Percentiles rank a stretch among this genome's conserved stretches.
These are phyloP conservation scores for Cerrena zonata DNA, from an alignment of 1,284 basidiomycete genomes.

Conservation along the genomic window DNA sequence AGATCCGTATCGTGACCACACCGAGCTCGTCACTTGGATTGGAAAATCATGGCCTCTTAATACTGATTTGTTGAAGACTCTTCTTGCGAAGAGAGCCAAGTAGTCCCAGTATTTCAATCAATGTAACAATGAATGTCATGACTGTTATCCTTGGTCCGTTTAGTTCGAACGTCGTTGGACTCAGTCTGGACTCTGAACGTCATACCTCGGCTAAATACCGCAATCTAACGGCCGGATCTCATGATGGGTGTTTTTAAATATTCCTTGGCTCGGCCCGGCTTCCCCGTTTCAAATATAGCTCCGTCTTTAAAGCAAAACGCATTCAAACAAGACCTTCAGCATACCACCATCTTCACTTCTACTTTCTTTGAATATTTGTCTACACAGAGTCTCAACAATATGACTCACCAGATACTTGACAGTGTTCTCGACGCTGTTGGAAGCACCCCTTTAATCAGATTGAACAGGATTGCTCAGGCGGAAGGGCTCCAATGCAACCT, in stretches of 20 bases:
- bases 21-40: conserved; percentile 64
- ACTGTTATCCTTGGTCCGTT: no score
- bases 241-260: not conserved
- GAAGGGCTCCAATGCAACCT: conserved; percentile 87
- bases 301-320: not conserved
- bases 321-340: not conserved
- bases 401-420: conserved; percentile 53
- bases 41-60: conserved; percentile 54
- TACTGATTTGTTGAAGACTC: conserved; percentile 14
- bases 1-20: conserved; percentile 55
- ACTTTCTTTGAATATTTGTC: not conserved
- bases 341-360: not conserved
- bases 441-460: conserved; percentile 83
- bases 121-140: no score
- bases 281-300: not conserved
- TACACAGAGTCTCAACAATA: conserved; percentile 6
- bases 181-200: no score
- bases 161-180: no score
- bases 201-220: no score
- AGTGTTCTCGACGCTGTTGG: conserved; percentile 83
- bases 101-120: no score
- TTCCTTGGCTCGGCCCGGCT: not conserved
- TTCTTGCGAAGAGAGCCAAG: no score
- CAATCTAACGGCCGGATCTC: not conserved
- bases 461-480: conserved; percentile 73